Evolutionary conservation across 1,139 yeast genomes (phyloP).

Genomic region (Geotrichum cucujoidarum): DNA sequence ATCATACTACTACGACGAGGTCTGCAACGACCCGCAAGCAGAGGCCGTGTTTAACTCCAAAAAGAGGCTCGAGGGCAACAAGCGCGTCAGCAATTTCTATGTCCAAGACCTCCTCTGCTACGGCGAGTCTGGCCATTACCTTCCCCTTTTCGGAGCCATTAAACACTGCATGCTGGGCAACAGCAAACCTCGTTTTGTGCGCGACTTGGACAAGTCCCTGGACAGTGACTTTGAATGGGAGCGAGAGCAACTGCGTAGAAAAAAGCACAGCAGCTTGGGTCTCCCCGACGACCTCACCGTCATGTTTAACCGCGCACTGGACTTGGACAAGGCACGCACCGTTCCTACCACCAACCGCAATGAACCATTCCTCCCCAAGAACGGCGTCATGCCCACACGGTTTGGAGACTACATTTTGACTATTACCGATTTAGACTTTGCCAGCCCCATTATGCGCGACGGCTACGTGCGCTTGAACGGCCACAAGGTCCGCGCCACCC

Average conservation of each 20-base stretch:
- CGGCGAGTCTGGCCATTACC: constrained; percentile 2
- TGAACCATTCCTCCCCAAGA: neutral
- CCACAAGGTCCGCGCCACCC: constrained; percentile 1
- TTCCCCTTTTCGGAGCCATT: neutral
- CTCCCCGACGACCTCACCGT: too few relatives aligned
- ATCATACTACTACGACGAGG: neutral
- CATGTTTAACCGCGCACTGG: neutral
- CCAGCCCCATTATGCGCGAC: constrained; percentile 9
- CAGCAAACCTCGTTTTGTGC: neutral
- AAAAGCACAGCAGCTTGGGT: too few relatives aligned
- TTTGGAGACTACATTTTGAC: constrained; percentile 9
- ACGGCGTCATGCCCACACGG: constrained; percentile 1
- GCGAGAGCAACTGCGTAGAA: too few relatives aligned
- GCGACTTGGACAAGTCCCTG: neutral
- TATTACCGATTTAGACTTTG: constrained; percentile 8
- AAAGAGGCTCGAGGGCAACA: neutral
- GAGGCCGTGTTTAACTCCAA: neutral
- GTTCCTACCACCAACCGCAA: neutral
- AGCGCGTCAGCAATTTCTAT: neutral
- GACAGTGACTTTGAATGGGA: too few relatives aligned
- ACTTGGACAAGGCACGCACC: neutral
- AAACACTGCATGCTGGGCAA: too few relatives aligned
- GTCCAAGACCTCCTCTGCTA: neutral
- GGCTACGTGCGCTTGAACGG: constrained; percentile 11
- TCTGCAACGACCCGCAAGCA: neutral